Percentiles rank a stretch among this genome's conserved stretches.
Evolutionary conservation across 2,329 filamentous ascomycete species (phyloP).

Genomic region (Colletotrichum liriopes): DNA sequence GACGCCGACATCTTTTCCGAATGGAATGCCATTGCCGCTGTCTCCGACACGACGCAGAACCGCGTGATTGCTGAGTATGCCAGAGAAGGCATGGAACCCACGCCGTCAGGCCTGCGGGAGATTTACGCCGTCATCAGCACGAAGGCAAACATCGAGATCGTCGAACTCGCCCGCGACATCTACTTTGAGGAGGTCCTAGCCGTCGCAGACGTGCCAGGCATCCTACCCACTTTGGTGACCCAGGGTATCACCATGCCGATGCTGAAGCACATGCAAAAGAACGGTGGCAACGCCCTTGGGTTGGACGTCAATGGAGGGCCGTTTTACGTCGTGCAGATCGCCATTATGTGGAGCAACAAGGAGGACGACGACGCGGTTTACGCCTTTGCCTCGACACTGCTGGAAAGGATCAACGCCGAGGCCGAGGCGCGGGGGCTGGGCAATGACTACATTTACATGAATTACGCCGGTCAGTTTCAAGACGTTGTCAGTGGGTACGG

Average conservation of each 20-base stretch:
- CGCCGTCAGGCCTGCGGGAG: constrained; percentile 45
- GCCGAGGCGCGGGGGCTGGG: constrained; percentile 35
- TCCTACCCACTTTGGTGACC: constrained; percentile 50
- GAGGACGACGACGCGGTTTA: constrained; percentile 45
- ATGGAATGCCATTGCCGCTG: constrained; percentile 52
- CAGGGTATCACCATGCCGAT: constrained; percentile 60
- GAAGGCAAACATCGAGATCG: constrained; percentile 44
- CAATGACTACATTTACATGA: constrained; percentile 56
- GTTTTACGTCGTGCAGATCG: constrained; percentile 45
- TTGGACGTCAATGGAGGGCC: constrained; percentile 49
- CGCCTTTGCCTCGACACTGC: constrained; percentile 39
- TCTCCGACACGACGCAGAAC: constrained; percentile 49
- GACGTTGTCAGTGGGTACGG: constrained; percentile 58
- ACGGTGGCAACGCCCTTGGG: constrained; percentile 58
- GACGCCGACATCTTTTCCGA: constrained; percentile 55
- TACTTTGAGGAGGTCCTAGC: constrained; percentile 34
- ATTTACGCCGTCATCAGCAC: constrained; percentile 45
- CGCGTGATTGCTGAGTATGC: constrained; percentile 43
- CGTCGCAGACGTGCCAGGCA: constrained; percentile 44
- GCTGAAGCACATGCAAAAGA: constrained; percentile 53
- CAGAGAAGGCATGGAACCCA: constrained; percentile 8
- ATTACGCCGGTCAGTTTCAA: constrained; percentile 59
- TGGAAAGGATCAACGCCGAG: constrained; percentile 43
- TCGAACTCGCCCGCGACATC: constrained; percentile 40
- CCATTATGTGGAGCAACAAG: constrained; percentile 45